Conservation (phyloP, 441 rosid species). For the Erodium texanum region DNA sequence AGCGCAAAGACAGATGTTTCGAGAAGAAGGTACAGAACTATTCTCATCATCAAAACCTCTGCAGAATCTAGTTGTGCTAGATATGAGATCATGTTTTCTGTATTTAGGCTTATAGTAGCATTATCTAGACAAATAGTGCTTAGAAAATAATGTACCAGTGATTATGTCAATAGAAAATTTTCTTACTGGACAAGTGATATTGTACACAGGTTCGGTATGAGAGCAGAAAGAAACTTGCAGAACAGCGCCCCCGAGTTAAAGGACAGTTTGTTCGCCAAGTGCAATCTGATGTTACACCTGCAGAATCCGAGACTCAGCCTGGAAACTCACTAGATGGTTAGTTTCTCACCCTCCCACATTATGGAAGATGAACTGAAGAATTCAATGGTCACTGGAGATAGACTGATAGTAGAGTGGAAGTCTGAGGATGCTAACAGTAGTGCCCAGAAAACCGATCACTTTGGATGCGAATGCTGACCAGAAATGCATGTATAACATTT, state of each 20-base stretch:
- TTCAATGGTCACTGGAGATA: background rate
- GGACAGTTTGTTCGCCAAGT: slow-evolving; percentile 81
- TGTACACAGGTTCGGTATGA: slow-evolving; percentile 66
- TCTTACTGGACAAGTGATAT: background rate
- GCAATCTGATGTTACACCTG: slow-evolving; percentile 21
- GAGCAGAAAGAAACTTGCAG: slow-evolving; percentile 80
- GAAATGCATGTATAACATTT: background rate
- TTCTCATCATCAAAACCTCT: background rate
- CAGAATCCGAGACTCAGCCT: slow-evolving; percentile 18
- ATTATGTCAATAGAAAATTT: background rate
- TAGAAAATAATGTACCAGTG: too few species aligned
- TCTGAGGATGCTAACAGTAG: background rate
- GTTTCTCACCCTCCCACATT: background rate
- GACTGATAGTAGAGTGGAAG: background rate
- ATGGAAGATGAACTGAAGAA: background rate
- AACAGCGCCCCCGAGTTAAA: slow-evolving; percentile 79
- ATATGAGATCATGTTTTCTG: too few species aligned
- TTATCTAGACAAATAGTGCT: too few species aligned
- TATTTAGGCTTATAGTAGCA: too few species aligned
- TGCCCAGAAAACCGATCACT: background rate
- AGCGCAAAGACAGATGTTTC: slow-evolving; percentile 87
- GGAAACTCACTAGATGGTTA: slow-evolving; percentile 14
- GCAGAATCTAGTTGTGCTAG: too few species aligned
- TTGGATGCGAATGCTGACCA: background rate
- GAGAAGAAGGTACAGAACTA: slow-evolving; percentile 63